Evolutionary conservation across 1,139 yeast genomes (phyloP), one percentile per base, ranked within the genome.

Genomic region (Candida sanyaensis): DNA sequence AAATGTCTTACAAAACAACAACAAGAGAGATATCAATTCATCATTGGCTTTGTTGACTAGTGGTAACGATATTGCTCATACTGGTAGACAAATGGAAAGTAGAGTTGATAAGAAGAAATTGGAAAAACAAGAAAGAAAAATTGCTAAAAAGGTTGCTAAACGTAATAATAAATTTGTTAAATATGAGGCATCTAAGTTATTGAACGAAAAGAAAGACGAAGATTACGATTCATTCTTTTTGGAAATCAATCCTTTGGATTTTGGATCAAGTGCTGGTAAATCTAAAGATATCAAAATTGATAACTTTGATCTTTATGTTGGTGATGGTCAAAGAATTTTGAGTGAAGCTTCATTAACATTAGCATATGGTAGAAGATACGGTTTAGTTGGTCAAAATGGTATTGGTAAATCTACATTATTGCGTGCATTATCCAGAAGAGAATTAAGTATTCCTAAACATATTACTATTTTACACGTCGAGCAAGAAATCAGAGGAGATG

Each of bases 341-440:
- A 84, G 95, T 48, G 96, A 92, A 65, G 88, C 98, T 23, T 81
- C 92, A 23, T 78, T 93, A 55, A 86, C 96, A 0, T 78, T 93
- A 57, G 86, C 97, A 32, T 86, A 86, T 63, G 99, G 99, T 47
- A 90, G 90, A 69, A 81, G 99, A 66, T 93, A 93, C 59, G 99
- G 99, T 82, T 75, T 93, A 50, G 96, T 93, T 42, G 99, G 99
- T 69, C 96, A 92, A 65, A 93, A 93, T 73, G 99, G 99, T 91
- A 91, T 95, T 60, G 99, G 99, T 85, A 93, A 93, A 66, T 92
- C 98, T 38, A 93, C 99, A 0, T 73, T 93, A 49, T 76, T 93
- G 61, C 80, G 90, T 59, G 99, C 99, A 0, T 75, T 93, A 46
- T 86, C 97, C 0, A 83, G 96, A 66, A 86, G 99, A 80, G 99